Conservation (phyloP, 2,329 filamentous ascomycete species). For the Fusarium equiseti region DNA sequence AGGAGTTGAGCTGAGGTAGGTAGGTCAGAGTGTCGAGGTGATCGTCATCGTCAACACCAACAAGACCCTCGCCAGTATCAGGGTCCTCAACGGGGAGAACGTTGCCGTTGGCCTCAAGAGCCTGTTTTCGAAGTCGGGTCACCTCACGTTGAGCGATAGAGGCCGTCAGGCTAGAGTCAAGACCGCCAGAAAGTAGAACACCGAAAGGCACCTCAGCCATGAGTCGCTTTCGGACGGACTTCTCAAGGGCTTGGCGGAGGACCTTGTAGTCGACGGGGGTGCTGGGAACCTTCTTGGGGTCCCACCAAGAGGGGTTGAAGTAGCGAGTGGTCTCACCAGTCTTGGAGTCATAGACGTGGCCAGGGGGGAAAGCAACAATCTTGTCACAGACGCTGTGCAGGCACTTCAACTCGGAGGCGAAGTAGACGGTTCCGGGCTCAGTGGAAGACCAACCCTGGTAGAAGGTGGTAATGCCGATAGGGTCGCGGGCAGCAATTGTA, state of each 20-base stretch:
- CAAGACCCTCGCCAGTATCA: slow-evolving; percentile 77
- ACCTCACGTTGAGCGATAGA: slow-evolving; percentile 96
- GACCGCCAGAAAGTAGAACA: slow-evolving; percentile 91
- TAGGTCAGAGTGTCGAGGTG: slow-evolving; percentile 90
- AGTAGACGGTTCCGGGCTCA: slow-evolving; percentile 88
- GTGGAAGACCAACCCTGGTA: slow-evolving; percentile 93
- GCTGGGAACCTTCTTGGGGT: slow-evolving; percentile 80
- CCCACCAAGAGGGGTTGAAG: slow-evolving; percentile 93
- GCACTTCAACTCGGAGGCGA: slow-evolving; percentile 96
- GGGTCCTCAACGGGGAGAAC: slow-evolving; percentile 64
- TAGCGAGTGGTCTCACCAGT: slow-evolving; percentile 88
- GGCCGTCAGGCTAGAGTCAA: slow-evolving; percentile 95
- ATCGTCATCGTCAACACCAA: slow-evolving; percentile 94
- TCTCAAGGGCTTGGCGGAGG: slow-evolving; percentile 86
- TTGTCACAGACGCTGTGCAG: slow-evolving; percentile 94
- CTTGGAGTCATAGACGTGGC: slow-evolving; percentile 95
- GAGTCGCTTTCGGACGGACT: slow-evolving; percentile 91
- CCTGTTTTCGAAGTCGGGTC: slow-evolving; percentile 76
- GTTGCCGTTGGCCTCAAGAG: slow-evolving; percentile 62
- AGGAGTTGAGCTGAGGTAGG: slow-evolving; percentile 95
- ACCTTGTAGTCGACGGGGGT: slow-evolving; percentile 85
- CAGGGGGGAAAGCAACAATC: slow-evolving; percentile 93
- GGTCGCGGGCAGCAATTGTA: slow-evolving; percentile 92
- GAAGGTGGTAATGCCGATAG: slow-evolving; percentile 96
- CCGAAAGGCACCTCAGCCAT: slow-evolving; percentile 99